These are phyloP conservation scores for Cytospora piceae DNA, from an alignment of 2,329 filamentous ascomycete species.

Conservation along the genomic window DNA sequence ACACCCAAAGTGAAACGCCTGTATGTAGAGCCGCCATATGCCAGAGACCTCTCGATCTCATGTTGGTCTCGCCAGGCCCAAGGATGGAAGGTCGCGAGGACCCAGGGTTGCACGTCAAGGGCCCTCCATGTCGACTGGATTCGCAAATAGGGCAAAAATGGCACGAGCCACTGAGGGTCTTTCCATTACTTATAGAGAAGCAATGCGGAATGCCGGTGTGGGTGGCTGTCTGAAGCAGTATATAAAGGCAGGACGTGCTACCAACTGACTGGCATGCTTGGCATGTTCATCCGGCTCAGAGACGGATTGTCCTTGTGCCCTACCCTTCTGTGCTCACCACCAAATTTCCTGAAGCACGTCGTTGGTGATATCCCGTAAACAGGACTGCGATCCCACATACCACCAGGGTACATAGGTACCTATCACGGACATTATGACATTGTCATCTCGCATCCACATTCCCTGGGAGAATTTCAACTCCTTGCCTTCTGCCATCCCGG, in stretches of 20 bases:
- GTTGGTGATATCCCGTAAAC: neutral
- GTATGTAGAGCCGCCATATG: no score
- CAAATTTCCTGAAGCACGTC: neutral
- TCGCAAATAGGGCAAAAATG: no score
- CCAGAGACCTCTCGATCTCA: no score
- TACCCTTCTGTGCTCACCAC: neutral
- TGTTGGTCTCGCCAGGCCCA: no score
- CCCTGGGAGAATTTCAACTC: slow-evolving; percentile 5
- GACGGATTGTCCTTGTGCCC: neutral
- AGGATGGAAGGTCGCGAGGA: no score
- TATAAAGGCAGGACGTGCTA: neutral
- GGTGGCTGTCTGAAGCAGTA: no score
- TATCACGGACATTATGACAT: neutral
- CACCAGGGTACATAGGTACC: neutral
- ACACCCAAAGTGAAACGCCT: no score
- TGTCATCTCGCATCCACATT: slow-evolving; percentile 5
- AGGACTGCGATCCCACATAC: neutral
- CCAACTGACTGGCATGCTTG: neutral
- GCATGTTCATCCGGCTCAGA: neutral
- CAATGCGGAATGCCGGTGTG: no score
- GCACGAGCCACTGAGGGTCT: no score
- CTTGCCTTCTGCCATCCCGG: neutral
- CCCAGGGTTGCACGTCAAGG: no score
- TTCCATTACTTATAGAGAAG: no score
- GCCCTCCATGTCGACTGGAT: no score